Conservation (phyloP, 1,139 yeast species). For the Scheffersomyces segobiensis region DNA sequence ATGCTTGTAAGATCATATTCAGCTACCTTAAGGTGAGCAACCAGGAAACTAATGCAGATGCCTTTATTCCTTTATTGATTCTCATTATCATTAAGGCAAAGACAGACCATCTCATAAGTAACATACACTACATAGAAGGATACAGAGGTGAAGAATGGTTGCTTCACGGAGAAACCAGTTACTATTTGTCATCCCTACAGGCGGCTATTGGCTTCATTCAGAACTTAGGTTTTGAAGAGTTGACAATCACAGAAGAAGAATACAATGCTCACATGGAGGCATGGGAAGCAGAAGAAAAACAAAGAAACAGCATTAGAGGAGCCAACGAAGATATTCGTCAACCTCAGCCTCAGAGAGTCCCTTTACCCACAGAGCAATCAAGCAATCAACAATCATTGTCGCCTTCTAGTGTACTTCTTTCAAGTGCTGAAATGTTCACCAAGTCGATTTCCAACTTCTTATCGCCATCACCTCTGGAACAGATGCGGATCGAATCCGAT, state of each 20-base stretch:
- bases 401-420: slow-evolving; percentile 52
- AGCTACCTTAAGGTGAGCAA: slow-evolving; percentile 76
- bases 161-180: slow-evolving; percentile 78
- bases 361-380: background rate
- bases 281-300: slow-evolving; percentile 46
- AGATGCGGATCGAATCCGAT: background rate
- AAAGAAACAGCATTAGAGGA: slow-evolving; percentile 12
- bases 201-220: slow-evolving; percentile 81
- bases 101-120: slow-evolving; percentile 65
- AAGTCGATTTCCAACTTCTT: slow-evolving; percentile 48
- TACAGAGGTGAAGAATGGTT: slow-evolving; percentile 76
- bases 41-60: slow-evolving; percentile 82
- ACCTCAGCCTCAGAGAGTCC: slow-evolving; percentile 21
- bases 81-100: slow-evolving; percentile 73
- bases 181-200: slow-evolving; percentile 82
- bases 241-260: slow-evolving; percentile 65
- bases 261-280: slow-evolving; percentile 48
- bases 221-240: slow-evolving; percentile 53
- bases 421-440: slow-evolving; percentile 55
- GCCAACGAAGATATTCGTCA: slow-evolving; percentile 9
- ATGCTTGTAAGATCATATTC: slow-evolving; percentile 90
- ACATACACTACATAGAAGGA: slow-evolving; percentile 80
- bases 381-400: slow-evolving; percentile 26
- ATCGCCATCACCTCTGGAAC: slow-evolving; percentile 41
- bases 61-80: slow-evolving; percentile 84